phyloP scores from a whole-genome alignment of 2,329 filamentous ascomycete species.

The Claviceps sp. region DNA sequence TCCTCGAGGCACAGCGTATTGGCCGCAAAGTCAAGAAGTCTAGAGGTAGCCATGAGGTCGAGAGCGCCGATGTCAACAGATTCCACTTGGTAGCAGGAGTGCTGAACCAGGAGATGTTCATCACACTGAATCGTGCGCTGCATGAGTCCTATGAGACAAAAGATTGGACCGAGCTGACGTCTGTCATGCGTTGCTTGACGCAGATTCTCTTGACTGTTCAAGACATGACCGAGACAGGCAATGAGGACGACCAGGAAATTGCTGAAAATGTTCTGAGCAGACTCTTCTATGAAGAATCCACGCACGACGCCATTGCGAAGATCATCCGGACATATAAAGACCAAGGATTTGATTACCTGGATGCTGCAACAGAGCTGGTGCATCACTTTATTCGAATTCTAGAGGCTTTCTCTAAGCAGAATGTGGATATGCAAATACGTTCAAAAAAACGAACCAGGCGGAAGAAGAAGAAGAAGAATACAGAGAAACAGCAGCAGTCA shows the following conservation, averaged over 20 bases:
- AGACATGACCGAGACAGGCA: slow-evolving; percentile 71
- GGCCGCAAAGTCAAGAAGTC: slow-evolving; percentile 49
- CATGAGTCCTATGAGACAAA: slow-evolving; percentile 69
- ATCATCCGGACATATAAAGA: slow-evolving; percentile 82
- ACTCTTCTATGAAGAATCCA: slow-evolving; percentile 96
- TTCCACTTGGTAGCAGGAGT: slow-evolving; percentile 83
- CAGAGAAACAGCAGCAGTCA: slow-evolving; percentile 61
- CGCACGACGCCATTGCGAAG: slow-evolving; percentile 73
- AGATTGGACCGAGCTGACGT: slow-evolving; percentile 73
- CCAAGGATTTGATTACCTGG: slow-evolving; percentile 85
- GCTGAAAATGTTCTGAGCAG: slow-evolving; percentile 93
- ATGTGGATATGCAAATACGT: slow-evolving; percentile 83
- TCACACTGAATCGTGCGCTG: slow-evolving; percentile 74
- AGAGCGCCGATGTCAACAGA: slow-evolving; percentile 47
- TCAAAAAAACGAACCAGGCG: slow-evolving; percentile 62
- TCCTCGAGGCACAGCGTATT: slow-evolving; percentile 70
- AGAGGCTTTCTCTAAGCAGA: slow-evolving; percentile 88
- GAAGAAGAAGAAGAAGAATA: slow-evolving; percentile 68
- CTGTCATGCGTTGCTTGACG: slow-evolving; percentile 87
- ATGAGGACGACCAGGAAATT: slow-evolving; percentile 94
- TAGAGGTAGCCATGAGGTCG: slow-evolving; percentile 28
- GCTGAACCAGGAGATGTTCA: slow-evolving; percentile 88
- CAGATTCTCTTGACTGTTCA: slow-evolving; percentile 87
- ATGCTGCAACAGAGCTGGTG: slow-evolving; percentile 78
- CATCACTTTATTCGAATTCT: slow-evolving; percentile 88